A percentile compares a stretch with the other conserved stretches of the same genome.
phyloP scores from a whole-genome alignment of 2,329 filamentous ascomycete species.

The Aspergillus tamarii region DNA sequence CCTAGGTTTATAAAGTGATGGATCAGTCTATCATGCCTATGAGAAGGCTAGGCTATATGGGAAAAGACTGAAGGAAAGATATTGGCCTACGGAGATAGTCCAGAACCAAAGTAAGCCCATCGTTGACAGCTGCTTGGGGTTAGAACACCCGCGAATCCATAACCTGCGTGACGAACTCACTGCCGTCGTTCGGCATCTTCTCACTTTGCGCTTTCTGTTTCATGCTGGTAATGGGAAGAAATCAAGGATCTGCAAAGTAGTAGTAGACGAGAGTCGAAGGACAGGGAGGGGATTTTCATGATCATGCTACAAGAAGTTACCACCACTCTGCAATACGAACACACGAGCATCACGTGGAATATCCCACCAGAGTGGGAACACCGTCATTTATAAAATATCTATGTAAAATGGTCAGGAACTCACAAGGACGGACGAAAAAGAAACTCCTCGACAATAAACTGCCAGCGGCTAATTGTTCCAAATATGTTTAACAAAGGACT shows the following conservation, averaged over 20 bases:
- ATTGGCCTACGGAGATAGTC: constrained; percentile 52
- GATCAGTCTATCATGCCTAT: background rate
- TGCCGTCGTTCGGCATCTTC: constrained; percentile 32
- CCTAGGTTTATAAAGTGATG: constrained; percentile 34
- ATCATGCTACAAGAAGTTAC: background rate
- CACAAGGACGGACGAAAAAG: background rate
- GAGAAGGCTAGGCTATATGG: background rate
- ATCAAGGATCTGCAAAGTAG: background rate
- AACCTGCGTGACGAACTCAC: constrained; percentile 24
- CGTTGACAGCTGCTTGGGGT: constrained; percentile 11
- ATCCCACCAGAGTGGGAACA: background rate
- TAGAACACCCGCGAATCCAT: background rate
- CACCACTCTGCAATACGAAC: background rate
- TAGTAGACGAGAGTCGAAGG: background rate
- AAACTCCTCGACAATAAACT: background rate
- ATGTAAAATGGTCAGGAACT: background rate
- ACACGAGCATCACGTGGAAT: background rate
- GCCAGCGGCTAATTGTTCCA: background rate
- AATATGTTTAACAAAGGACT: background rate
- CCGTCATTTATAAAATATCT: background rate
- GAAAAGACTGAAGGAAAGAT: background rate
- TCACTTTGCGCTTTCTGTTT: constrained; percentile 44
- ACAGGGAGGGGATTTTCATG: background rate
- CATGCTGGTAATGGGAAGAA: constrained; percentile 33
- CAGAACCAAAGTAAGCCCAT: constrained; percentile 50